These are phyloP conservation scores for Pseudozyma sp. DNA, from an alignment of 1,284 basidiomycete genomes.

Conservation along the genomic window DNA sequence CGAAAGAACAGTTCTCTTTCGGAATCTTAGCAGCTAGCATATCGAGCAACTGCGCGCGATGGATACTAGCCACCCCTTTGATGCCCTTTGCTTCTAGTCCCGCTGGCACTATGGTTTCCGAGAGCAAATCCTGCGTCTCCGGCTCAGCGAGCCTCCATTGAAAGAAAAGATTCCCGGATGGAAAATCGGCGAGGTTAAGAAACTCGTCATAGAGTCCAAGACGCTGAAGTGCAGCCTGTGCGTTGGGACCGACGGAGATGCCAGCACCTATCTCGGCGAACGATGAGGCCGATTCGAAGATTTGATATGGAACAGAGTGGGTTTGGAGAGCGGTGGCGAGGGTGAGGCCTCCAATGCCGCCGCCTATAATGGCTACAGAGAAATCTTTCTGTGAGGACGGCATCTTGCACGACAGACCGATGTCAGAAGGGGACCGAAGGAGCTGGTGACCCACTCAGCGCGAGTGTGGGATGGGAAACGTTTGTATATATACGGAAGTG, in stretches of 20 bases:
- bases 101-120: conserved; percentile 41
- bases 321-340: conserved; percentile 41
- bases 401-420: neutral
- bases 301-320: conserved; percentile 26
- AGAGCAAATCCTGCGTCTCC: conserved; percentile 30
- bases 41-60: conserved; percentile 52
- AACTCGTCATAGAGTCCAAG: conserved; percentile 44
- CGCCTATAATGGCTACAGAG: conserved; percentile 45
- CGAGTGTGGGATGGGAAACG: too few relatives aligned
- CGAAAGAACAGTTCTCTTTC: conserved; percentile 36
- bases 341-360: conserved; percentile 54
- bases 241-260: conserved; percentile 33
- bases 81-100: conserved; percentile 1
- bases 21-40: conserved; percentile 35
- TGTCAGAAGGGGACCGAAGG: neutral
- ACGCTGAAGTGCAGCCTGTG: conserved; percentile 30
- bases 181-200: conserved; percentile 39
- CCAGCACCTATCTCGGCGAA: conserved; percentile 53
- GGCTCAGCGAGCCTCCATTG: conserved; percentile 48
- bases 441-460: too few relatives aligned
- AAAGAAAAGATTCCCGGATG: conserved; percentile 48
- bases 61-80: conserved; percentile 42
- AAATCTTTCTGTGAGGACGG: conserved; percentile 35
- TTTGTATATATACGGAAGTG: too few relatives aligned
- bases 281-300: conserved; percentile 47